phyloP scores from a whole-genome alignment of 2,329 filamentous ascomycete species.

The Verticillium dahliae region DNA sequence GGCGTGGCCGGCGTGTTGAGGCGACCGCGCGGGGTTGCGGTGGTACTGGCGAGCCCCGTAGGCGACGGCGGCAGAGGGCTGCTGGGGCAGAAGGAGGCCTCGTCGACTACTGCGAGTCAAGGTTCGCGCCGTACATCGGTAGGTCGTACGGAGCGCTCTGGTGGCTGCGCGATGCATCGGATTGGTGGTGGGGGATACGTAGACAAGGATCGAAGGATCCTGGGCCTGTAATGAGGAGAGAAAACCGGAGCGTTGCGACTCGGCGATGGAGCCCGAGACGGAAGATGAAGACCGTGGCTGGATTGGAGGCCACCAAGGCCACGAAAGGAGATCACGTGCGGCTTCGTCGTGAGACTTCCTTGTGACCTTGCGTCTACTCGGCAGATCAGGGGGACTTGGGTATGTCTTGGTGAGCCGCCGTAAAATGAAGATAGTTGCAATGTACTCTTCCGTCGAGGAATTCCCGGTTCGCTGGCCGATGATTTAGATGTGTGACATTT shows the following conservation, averaged over 20 bases:
- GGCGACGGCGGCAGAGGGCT: slow-evolving; percentile 8
- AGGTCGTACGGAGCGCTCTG: slow-evolving; percentile 61
- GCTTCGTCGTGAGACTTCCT: neutral
- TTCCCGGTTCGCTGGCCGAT: neutral
- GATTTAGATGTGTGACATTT: neutral
- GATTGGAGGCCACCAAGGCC: neutral
- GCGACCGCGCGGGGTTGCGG: slow-evolving; percentile 11
- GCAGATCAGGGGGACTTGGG: neutral
- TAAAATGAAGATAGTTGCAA: neutral
- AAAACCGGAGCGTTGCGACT: neutral
- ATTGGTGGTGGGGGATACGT: neutral
- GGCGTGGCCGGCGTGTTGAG: slow-evolving; percentile 22
- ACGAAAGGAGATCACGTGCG: neutral
- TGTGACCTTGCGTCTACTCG: neutral
- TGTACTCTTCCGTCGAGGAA: neutral
- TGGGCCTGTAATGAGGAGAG: neutral
- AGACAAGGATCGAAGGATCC: neutral
- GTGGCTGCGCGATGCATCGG: slow-evolving; percentile 68
- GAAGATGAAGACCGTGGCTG: neutral
- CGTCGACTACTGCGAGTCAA: slow-evolving; percentile 43
- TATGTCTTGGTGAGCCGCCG: neutral
- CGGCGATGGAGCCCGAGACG: neutral
- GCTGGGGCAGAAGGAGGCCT: slow-evolving; percentile 26
- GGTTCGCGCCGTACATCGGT: slow-evolving; percentile 57
- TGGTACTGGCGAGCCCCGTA: slow-evolving; percentile 13